These are phyloP conservation scores for Cytospora paraplurivora DNA, from an alignment of 2,329 filamentous ascomycete species.

Conservation along the genomic window DNA sequence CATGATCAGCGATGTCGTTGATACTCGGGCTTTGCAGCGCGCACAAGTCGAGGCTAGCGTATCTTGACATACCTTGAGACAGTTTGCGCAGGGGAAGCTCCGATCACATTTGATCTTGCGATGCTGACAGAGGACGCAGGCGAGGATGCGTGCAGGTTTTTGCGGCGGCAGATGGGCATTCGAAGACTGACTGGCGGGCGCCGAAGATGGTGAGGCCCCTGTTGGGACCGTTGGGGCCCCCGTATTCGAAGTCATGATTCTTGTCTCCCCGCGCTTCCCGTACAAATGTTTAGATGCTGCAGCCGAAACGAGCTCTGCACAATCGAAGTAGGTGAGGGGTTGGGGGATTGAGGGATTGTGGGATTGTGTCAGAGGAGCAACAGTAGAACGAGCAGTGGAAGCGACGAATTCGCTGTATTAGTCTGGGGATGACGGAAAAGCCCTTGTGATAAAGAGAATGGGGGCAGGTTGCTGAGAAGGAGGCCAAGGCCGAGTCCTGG, in stretches of 20 bases:
- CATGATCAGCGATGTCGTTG: conserved; percentile 9
- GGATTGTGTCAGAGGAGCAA: neutral
- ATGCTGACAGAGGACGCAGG: conserved; percentile 61
- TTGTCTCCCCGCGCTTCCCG: neutral
- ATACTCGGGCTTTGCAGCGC: neutral
- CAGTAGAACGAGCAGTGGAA: neutral
- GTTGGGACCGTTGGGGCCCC: conserved; percentile 12
- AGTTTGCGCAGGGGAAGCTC: conserved; percentile 61
- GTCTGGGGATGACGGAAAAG: neutral
- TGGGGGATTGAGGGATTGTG: neutral
- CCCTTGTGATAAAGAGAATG: neutral
- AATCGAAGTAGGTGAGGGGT: neutral
- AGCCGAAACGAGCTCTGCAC: neutral
- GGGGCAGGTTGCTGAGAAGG: neutral
- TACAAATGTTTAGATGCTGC: neutral
- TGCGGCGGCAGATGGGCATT: conserved; percentile 10
- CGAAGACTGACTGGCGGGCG: neutral
- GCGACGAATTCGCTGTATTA: neutral
- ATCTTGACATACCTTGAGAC: conserved; percentile 53
- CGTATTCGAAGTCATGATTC: neutral
- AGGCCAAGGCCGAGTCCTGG: neutral
- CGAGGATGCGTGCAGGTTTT: conserved; percentile 51
- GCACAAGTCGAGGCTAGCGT: neutral
- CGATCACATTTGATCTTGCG: conserved; percentile 66
- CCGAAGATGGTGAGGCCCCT: neutral